Base-by-base conservation (phyloP, 441 rosid species). In the Populus trichocarpa region DNA sequence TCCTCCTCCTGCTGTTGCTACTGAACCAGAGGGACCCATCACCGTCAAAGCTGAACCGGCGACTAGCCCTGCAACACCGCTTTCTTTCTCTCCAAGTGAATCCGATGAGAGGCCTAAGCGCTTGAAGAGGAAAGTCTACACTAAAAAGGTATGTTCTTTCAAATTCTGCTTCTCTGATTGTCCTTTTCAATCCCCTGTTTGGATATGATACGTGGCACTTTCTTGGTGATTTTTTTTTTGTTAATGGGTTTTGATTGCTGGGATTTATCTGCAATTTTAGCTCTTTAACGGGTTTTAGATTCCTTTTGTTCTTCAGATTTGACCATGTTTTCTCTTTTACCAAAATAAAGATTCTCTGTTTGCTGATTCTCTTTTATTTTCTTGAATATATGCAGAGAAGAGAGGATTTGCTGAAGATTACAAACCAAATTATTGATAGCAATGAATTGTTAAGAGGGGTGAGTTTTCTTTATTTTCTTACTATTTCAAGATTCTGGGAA, bases 61-160 rank as follows among this genome's bases (percentile, higher is more conserved):
- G 73, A 68, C 85, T 8, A 86, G 88, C 42, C 88, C 91, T 5
- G 79, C 79, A 1, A 82, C 91, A 46, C 91, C 89, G 5, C 86
- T 86, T 6, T 75, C 80, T 2, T 84, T 84, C 74, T 66, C 78
- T 18, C 84, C 86, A 0, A 84, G 87, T 42, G 90, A 87, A 81
- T 81, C 86, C 67, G 89, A 85, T 12, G 91, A 80, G 70, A 84
- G 79, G 59, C 77, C 75, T 30, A 82, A 73, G 33, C 79, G 76
- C 67, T 30, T 36, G 9, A 86, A 77, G 35, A 50, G 73, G 67
- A 79, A 73, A 67, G 7, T 66, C 74, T 74, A 80, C 30, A 66
- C 72, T n/a, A 74, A 78, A 79, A 81, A 67, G 87, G 89, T 82
- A 22, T 8, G n/a, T 71, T 13, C 22, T 67, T 28, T 13, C 5